Evolutionary conservation across 495 filamentous ascomycete genomes (phyloP).

Genomic region (Rostrohypoxylon terebratum): DNA sequence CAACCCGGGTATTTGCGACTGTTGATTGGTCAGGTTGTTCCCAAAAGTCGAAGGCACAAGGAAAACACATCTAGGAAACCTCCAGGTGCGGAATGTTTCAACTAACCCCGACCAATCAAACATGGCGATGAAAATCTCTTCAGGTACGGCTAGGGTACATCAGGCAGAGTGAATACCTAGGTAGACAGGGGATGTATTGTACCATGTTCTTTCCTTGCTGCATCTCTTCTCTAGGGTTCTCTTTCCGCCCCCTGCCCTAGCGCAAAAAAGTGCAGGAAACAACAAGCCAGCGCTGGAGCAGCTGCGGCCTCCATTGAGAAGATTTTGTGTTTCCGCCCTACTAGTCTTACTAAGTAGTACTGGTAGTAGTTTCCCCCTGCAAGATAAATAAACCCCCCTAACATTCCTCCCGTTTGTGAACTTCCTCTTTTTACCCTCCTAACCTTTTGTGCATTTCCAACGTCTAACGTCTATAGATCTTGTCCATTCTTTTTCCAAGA

Average conservation of each 20-base stretch:
- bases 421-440: constrained; percentile 28
- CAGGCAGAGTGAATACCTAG: constrained; percentile 3
- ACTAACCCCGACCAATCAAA: constrained; percentile 28
- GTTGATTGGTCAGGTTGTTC: constrained; percentile 30
- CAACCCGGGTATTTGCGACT: constrained; percentile 2
- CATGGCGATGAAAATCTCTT: background rate
- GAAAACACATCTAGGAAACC: background rate
- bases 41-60: constrained; percentile 24
- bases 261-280: background rate
- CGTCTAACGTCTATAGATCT: constrained; percentile 43
- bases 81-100: constrained; percentile 37
- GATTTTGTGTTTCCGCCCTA: constrained; percentile 21
- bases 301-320: constrained; percentile 33
- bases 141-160: constrained; percentile 30
- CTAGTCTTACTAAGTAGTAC: too few relatives aligned
- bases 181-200: background rate
- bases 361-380: too few relatives aligned
- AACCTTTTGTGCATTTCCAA: constrained; percentile 41
- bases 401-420: constrained; percentile 31
- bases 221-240: background rate
- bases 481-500: constrained; percentile 55
- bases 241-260: background rate
- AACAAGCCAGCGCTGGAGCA: background rate
- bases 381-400: constrained; percentile 41
- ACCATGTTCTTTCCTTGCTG: constrained; percentile 16